Evolutionary conservation across 352 stramenopile genomes (phyloP), one percentile per base, ranked within the genome.

Genomic region (Globisporangium barbulae): DNA sequence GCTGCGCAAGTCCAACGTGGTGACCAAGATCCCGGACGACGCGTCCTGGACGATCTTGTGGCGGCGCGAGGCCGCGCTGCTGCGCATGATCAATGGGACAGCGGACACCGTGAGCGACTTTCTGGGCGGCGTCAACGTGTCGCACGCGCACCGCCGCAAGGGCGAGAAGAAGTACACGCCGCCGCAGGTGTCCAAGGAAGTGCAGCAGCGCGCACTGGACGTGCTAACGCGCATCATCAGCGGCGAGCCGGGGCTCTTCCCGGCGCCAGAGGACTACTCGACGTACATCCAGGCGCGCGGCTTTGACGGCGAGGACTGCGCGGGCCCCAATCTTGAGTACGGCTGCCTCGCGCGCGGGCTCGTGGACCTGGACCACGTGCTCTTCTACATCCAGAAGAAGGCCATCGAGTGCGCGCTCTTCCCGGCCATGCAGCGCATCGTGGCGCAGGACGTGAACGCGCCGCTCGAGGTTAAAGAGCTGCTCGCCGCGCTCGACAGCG

Each of bases 81-180:
- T 93, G 25, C 57, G 48, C 5, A 64, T 88, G 39, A 65, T 90
- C 49, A 79, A 81, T 42, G 21, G 33, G 10, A 72, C 76, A 0
- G 73, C 89, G 54, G 63, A 64, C 21, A 68, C 59, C 1, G 62
- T 81, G n/a, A 57, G 59, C 28, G 76, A 78, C 5, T 68, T 88
- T 67, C 67, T 93, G 2, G 83, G 83, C 6, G 78, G 79, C 25
- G 73, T 85, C 35, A 84, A 91, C 45, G 68, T 81, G 28, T 89
- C 81, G 6, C 73, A 89, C 53, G 76, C 81, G 17, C 81, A 93
- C 45, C 71, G 67, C 41, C 45, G 61, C 8, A 65, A 69, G 1
- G 63, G 58, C 3, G 74, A 88, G 65, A 65, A 39, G 8, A 39
- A 50, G 13, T 89, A 85, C 48, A 57, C 63, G 0, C 65, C 80